Base-by-base conservation (phyloP, 768 basidiomycete genomes). In the Boletus pseudopeckii region DNA sequence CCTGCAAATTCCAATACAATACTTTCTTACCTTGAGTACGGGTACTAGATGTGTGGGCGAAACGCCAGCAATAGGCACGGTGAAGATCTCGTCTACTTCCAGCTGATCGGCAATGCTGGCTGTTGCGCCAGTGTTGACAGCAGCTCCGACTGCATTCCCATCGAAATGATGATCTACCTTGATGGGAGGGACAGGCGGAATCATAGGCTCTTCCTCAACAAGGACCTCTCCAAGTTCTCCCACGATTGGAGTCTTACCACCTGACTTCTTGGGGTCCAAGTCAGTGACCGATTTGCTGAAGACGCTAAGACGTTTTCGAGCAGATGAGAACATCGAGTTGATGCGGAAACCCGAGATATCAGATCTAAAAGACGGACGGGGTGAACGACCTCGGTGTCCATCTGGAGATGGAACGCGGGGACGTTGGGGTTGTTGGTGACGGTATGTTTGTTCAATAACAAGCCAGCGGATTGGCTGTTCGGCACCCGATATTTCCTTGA, bases 201-300 rank as follows among this genome's bases (percentile, higher is more conserved):
- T 9, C 52, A 58, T 39, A 22, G 58, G 48, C n/a, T 74, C 75
- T 59, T 80, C 82, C 63, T 88, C 86, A 20, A 75, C 68, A 32
- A 88, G 60, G 15, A 83, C 72, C 64, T 89, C 88, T 10, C 88
- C 88, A 79, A 87, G 77, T 71, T 90, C 88, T 17, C 85, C 85
- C 20, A 85, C 70, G 49, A 72, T 74, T 13, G 69, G 70, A 24
- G 66, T 60, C 63, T 70, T 78, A 28, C 71, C 73, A 39, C 70
- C 67, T 17, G 62, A 55, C 54, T 69, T 64, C 59, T 64, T 67
- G 18, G 34, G 40, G 17, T 57, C 53, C 50, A 57, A 42, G 39
- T 61, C 65, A 15, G 59, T 60, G 41, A 63, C 50, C 4, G 54
- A 64, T 39, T 63, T 64, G 41, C 39, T 72, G 66, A 87, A 87